Evolutionary conservation across 2,329 filamentous ascomycete genomes (phyloP).

Genomic region (Chaetomiaceae sp.): DNA sequence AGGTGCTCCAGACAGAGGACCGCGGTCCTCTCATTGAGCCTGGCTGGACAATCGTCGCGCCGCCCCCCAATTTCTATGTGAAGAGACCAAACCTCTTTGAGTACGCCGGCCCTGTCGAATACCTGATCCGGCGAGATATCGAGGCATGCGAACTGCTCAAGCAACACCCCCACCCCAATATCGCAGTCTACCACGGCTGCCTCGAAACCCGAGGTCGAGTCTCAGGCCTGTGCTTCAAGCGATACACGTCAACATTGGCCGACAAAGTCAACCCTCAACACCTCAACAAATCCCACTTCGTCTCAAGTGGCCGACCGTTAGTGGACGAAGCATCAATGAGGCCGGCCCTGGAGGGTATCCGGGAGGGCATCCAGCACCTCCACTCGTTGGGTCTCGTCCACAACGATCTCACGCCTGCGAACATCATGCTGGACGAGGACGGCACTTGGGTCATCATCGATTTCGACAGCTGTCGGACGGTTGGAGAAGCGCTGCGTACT

Average conservation of each 20-base stretch:
- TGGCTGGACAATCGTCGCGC: constrained; percentile 2
- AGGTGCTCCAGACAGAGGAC: background rate
- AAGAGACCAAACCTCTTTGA: constrained; percentile 8
- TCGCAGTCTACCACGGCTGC: constrained; percentile 1
- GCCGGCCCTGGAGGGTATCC: background rate
- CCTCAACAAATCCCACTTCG: constrained; percentile 3
- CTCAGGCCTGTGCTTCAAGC: constrained; percentile 5
- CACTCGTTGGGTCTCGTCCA: constrained; percentile 7
- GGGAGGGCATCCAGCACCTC: constrained; percentile 2
- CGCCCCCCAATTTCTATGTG: background rate
- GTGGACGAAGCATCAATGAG: constrained; percentile 1
- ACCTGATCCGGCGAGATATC: background rate
- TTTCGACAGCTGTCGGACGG: constrained; percentile 6
- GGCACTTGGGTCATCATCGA: constrained; percentile 5
- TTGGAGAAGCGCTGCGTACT: constrained; percentile 5
- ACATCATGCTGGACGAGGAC: constrained; percentile 10
- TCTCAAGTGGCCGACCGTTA: constrained; percentile 5
- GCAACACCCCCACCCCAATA: background rate
- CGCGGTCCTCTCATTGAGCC: background rate
- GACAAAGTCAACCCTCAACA: constrained; percentile 3
- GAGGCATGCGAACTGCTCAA: constrained; percentile 3
- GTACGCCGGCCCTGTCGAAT: background rate
- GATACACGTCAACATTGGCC: background rate
- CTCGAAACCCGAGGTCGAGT: constrained; percentile 4
- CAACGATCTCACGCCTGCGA: constrained; percentile 7